Evolutionary conservation across 2,329 filamentous ascomycete genomes (phyloP), one percentile per base, ranked within the genome.

Genomic region (Arthrobotrys conoides): DNA sequence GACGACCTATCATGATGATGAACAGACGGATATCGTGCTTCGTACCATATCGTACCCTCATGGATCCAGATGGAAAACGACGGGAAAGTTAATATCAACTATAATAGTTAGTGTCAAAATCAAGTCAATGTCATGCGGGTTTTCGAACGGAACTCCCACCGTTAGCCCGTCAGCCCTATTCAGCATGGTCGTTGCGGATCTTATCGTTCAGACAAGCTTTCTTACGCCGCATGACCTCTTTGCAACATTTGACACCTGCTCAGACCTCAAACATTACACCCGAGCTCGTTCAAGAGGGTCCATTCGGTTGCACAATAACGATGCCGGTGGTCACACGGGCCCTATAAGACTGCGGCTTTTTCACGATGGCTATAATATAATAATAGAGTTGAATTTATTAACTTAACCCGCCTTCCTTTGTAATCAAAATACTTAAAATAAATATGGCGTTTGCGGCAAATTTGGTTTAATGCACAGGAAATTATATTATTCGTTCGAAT

Each of bases 121-220:
- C 33, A 44, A 61, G 36, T 36, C 57, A 61, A 61, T 61, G 57
- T 61, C 36, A 61, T 36, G 20, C 57, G 57, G 57, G 18, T 33
- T 33, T 41, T 36, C 41, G 44, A 36, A 65, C 61, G 61, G 41
- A 65, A 48, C 38, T 41, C 33, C 24, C 44, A 46, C 61, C 64
- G 30, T n/a, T 27, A 49, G 46, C 46, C 64, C 27, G 41, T 49
- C 48, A 53, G 64, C 64, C 64, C 64, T 55, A 41, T 68, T 51
- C 49, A 51, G 46, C 64, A 41, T 68, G 64, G 61, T 51, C 46
- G 41, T 41, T 65, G 61, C 61, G 61, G 61, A 65, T 59, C 66
- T 69, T 69, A 59, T 69, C 66, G n/a, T 59, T 27, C 41, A 53
- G 30, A 71, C 68, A 71, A 64, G 68, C 68, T 71, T 71, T 71